Evolutionary conservation across 2,329 filamentous ascomycete species (phyloP).

Genomic region (Knufia petricola): DNA sequence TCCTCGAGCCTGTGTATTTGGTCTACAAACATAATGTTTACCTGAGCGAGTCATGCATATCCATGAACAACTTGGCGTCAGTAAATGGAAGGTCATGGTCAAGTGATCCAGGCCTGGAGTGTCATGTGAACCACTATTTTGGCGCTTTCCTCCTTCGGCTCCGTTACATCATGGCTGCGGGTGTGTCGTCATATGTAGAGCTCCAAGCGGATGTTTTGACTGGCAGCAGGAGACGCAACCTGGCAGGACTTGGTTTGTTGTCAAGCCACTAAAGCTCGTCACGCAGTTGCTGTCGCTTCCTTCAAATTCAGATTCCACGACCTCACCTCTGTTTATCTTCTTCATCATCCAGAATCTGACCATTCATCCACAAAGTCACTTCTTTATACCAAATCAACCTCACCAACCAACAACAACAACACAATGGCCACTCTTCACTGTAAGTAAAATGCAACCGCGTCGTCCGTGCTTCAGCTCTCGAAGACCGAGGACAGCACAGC

Average conservation of each 20-base stretch:
- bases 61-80: no score
- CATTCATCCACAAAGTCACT: no score
- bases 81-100: background rate
- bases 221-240: background rate
- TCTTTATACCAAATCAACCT: no score
- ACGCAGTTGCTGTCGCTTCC: background rate
- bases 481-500: background rate
- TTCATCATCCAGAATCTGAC: background rate
- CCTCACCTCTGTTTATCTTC: conserved; percentile 1
- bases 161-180: background rate
- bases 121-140: no score
- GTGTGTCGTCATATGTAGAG: background rate
- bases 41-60: no score
- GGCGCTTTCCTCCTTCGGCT: no score
- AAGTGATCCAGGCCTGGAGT: background rate
- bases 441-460: conserved; percentile 31
- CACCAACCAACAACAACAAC: conserved; percentile 15
- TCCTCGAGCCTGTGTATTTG: no score
- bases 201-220: background rate
- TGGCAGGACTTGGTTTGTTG: background rate
- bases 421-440: conserved; percentile 52
- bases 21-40: no score
- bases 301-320: conserved; percentile 2
- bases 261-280: background rate
- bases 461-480: no score